These are phyloP conservation scores for Phytophthora sp. DNA, from an alignment of 352 stramenopile species.

Conservation along the genomic window DNA sequence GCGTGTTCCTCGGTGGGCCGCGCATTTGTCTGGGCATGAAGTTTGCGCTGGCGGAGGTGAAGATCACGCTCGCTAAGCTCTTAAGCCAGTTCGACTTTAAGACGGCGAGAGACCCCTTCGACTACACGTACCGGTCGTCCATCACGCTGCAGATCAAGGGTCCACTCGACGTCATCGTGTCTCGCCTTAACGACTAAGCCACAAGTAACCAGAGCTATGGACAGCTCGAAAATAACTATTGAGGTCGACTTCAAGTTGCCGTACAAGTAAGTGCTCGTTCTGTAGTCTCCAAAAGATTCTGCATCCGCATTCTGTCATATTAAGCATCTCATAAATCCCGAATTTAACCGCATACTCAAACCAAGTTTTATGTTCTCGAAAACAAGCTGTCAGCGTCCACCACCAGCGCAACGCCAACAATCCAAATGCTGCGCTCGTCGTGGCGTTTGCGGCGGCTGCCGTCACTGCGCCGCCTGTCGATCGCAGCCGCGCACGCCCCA, in stretches of 20 bases:
- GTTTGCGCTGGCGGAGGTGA: slow-evolving; percentile 68
- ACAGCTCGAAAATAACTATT: no score
- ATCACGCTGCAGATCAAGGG: slow-evolving; percentile 57
- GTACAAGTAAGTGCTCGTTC: no score
- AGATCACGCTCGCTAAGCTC: slow-evolving; percentile 61
- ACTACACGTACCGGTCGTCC: slow-evolving; percentile 50
- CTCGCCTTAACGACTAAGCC: slow-evolving; percentile 1
- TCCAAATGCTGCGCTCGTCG: slow-evolving; percentile 15
- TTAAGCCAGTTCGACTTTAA: slow-evolving; percentile 60
- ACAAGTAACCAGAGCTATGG: no score
- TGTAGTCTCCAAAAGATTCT: no score
- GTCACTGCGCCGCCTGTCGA: slow-evolving; percentile 20
- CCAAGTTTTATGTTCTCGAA: no score
- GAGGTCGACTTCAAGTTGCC: no score
- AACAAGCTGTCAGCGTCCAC: background rate
- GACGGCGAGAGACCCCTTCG: slow-evolving; percentile 46
- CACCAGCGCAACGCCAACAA: no score
- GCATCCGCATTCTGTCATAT: no score
- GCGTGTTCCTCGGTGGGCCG: slow-evolving; percentile 65
- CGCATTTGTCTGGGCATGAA: slow-evolving; percentile 77
- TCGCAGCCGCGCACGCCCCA: background rate
- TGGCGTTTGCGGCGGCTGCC: slow-evolving; percentile 5
- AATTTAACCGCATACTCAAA: no score
- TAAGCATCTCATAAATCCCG: no score
- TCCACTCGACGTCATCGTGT: slow-evolving; percentile 36